Conservation (phyloP, 2,329 filamentous ascomycete species). For the Dryadomyces quercus-mongolicae region DNA sequence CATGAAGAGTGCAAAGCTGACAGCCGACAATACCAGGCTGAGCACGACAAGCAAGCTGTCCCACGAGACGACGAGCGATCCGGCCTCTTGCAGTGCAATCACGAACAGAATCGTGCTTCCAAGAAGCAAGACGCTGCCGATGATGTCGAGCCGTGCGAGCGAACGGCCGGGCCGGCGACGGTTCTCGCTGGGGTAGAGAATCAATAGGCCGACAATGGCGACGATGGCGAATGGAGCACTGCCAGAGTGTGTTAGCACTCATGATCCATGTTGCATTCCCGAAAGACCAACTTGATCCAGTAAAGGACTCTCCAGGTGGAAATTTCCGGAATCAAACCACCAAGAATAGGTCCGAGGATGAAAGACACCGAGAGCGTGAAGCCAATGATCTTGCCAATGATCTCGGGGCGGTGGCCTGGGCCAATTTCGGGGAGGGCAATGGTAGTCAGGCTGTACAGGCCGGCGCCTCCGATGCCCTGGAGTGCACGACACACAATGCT, state of each 20-base stretch:
- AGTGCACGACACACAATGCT: conserved; percentile 48
- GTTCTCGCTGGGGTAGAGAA: conserved; percentile 16
- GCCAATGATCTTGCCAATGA: conserved; percentile 43
- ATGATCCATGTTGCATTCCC: no score
- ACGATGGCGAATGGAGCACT: conserved; percentile 13
- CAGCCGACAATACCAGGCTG: conserved; percentile 32
- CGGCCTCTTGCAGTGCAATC: conserved; percentile 44
- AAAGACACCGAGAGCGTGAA: conserved; percentile 44
- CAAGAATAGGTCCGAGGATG: conserved; percentile 45
- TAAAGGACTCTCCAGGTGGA: conserved; percentile 48
- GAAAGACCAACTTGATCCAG: conserved; percentile 41
- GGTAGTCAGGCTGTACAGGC: conserved; percentile 47
- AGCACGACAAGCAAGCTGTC: conserved; percentile 35
- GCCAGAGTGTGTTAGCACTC: neutral
- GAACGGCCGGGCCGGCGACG: conserved; percentile 2
- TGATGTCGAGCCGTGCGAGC: conserved; percentile 10
- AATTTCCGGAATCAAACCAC: conserved; percentile 40
- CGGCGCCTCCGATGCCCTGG: conserved; percentile 49
- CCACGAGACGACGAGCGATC: conserved; percentile 39
- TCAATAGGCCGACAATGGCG: conserved; percentile 33
- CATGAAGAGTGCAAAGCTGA: conserved; percentile 36
- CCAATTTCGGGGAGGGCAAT: conserved; percentile 45
- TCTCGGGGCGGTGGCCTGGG: conserved; percentile 35
- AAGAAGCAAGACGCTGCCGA: conserved; percentile 29
- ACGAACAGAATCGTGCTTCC: conserved; percentile 40